phyloP scores from a whole-genome alignment of 371 early-diverging fungal species.

The Umbelopsis sp. region DNA sequence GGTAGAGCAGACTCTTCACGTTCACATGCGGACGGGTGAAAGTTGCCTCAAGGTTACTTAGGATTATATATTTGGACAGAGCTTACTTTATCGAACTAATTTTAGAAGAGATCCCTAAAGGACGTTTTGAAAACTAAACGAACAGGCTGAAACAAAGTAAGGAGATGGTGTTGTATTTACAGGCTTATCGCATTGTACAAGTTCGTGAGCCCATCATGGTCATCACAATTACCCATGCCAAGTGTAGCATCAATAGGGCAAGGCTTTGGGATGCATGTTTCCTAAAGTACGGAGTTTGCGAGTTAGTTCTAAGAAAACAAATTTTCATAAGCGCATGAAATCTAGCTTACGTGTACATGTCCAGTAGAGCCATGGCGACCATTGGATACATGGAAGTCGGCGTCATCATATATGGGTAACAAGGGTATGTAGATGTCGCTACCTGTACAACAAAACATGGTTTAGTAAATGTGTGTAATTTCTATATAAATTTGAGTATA shows the following conservation, averaged over 20 bases:
- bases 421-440: constrained; percentile 44
- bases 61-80: no score
- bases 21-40: no score
- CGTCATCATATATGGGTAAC: constrained; percentile 44
- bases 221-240: constrained; percentile 28
- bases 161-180: not conserved
- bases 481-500: no score
- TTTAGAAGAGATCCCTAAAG: not conserved
- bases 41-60: no score
- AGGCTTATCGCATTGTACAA: constrained; percentile 17
- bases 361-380: constrained; percentile 40
- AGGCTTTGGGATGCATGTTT: constrained; percentile 29
- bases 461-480: not conserved
- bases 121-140: not conserved
- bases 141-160: not conserved
- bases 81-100: no score
- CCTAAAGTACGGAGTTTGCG: constrained; percentile 3
- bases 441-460: constrained; percentile 28
- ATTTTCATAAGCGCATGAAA: not conserved
- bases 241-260: constrained; percentile 24
- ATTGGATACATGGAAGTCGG: constrained; percentile 41
- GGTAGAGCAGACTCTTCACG: no score
- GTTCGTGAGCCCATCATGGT: constrained; percentile 24
- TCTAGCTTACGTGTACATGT: constrained; percentile 45
- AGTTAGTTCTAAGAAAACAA: not conserved